These are phyloP conservation scores for Linum tenue DNA, from an alignment of 345 rosid genomes.

Conservation along the genomic window DNA sequence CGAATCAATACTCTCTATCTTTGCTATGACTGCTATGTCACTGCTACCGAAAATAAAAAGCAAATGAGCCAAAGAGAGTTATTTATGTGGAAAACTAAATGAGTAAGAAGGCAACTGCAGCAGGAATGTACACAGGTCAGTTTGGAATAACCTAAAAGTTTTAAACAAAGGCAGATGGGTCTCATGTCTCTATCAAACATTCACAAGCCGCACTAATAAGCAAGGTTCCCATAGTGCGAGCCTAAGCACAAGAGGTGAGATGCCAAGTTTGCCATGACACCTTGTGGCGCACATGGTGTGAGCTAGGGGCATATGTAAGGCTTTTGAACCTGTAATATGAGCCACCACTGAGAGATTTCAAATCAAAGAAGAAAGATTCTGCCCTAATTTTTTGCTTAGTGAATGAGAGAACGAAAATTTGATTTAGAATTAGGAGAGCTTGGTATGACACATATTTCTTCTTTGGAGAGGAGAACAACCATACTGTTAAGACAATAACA, in stretches of 20 bases:
- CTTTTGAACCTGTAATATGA: too few species aligned
- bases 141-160: neutral
- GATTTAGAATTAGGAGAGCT: neutral
- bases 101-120: neutral
- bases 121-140: neutral
- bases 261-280: neutral
- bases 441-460: neutral
- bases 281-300: neutral
- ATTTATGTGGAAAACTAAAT: neutral
- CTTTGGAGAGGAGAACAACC: neutral
- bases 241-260: neutral
- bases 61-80: constrained; percentile 3
- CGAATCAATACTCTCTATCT: constrained; percentile 93
- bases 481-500: neutral
- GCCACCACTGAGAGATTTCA: too few species aligned
- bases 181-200: neutral
- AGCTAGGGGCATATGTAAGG: neutral
- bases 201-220: neutral
- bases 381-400: too few species aligned
- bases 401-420: neutral
- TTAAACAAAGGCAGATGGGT: neutral
- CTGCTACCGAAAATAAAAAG: constrained; percentile 28
- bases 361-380: too few species aligned
- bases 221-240: neutral
- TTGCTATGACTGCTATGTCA: constrained; percentile 84